phyloP scores from a whole-genome alignment of 208 protist genomes.

The Chromosphaera perkinsii region DNA sequence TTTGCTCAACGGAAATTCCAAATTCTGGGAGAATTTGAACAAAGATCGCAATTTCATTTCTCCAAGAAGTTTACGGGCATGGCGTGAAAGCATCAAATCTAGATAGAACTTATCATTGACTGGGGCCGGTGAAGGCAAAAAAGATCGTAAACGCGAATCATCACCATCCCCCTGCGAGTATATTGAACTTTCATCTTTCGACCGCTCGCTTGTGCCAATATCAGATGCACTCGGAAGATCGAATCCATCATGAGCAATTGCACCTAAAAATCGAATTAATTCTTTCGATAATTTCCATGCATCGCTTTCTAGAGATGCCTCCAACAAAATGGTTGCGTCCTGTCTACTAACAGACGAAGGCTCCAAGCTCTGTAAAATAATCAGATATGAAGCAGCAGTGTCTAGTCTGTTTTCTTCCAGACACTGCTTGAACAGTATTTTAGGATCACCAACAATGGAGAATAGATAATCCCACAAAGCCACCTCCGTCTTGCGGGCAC shows the following conservation, averaged over 20 bases:
- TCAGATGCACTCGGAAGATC: not conserved
- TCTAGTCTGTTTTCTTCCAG: slow-evolving; percentile 2
- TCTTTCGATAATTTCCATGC: slow-evolving; percentile 11
- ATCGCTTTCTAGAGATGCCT: slow-evolving; percentile 16
- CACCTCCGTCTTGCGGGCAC: slow-evolving; percentile 42
- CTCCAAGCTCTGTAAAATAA: slow-evolving; percentile 36
- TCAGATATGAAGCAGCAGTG: slow-evolving; percentile 28
- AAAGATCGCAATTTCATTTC: not conserved
- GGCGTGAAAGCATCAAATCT: not conserved
- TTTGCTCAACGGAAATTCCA: slow-evolving; percentile 3
- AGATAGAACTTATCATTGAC: slow-evolving; percentile 11
- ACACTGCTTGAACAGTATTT: slow-evolving; percentile 28
- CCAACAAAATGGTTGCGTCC: slow-evolving; percentile 17
- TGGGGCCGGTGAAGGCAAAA: not conserved
- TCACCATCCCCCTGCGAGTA: not conserved
- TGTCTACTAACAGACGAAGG: slow-evolving; percentile 4
- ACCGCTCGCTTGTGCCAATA: not conserved
- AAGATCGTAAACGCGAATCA: not conserved
- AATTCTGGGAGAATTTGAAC: slow-evolving; percentile 1
- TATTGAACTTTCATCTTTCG: not conserved
- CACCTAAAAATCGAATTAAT: slow-evolving; percentile 16
- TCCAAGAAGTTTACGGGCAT: slow-evolving; percentile 10
- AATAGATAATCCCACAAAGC: slow-evolving; percentile 34
- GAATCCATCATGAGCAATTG: slow-evolving; percentile 2
- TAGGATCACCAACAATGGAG: slow-evolving; percentile 17